Evolutionary conservation across 495 filamentous ascomycete genomes (phyloP), one percentile per base, ranked within the genome.

Genomic region (Aspergillus affinis): DNA sequence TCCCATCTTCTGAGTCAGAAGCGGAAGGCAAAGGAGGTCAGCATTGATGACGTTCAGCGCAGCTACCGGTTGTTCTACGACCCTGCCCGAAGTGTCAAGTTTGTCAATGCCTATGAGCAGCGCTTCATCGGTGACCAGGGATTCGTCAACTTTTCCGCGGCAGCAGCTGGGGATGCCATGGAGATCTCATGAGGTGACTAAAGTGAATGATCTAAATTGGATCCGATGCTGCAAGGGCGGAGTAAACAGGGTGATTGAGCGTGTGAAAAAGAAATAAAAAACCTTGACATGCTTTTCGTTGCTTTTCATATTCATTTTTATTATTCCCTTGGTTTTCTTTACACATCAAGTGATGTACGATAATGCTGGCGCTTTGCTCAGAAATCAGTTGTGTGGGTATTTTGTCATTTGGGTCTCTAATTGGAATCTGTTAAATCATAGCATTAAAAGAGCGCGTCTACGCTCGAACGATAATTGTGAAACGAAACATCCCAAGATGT

Each of bases 21-120:
- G 83, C 81, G 92, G 58, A 88, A 87, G 61, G 86, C 85, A 29
- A 87, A 87, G 63, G 88, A 94, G 68, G 89, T 99, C 50, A 84
- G 83, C 62, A 81, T 94, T 54, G 83, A 90, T 47, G 95, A 99
- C 70, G 93, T 99, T 27, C 89, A 96, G 78, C 84, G 92, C 55
- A 93, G 91, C 76, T 99, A 92, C 80, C 82, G 84, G 64, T 82
- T 99, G 48, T 99, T 99, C 78, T 96, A 90, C 72, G 94, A 98
- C 69, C 88, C 92, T 0, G 76, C 77, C 48, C 79, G 95, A 60
- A 97, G 92, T 69, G 91, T 96, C 66, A 88, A 89, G 69, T 98
- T 97, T 66, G 89, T 99, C 30, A 77, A 81, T 50, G 87, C 95
- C 61, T 95, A 88, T 64, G 94, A 98, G 79, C 91, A 93, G 78